phyloP scores from a whole-genome alignment of 176 grass and related monocot species.

The Ananas comosus region DNA sequence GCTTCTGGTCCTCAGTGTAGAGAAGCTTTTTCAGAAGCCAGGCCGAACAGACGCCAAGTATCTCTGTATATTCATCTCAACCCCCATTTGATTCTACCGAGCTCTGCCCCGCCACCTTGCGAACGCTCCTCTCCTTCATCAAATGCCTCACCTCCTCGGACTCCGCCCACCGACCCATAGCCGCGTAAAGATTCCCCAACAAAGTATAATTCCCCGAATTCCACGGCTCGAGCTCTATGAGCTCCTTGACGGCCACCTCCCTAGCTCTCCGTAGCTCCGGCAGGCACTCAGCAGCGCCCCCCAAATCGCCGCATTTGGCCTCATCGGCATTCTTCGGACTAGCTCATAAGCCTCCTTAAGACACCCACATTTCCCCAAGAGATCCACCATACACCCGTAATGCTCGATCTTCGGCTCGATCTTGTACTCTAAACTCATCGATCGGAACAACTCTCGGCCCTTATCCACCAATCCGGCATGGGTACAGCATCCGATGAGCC shows the following conservation, averaged over 20 bases:
- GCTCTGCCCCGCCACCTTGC: slow-evolving; percentile 49
- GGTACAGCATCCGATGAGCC: slow-evolving; percentile 45
- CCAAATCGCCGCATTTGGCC: slow-evolving; percentile 46
- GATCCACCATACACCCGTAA: slow-evolving; percentile 55
- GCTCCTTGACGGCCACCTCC: slow-evolving; percentile 52
- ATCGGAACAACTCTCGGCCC: slow-evolving; percentile 36
- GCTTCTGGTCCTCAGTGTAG: too few species aligned
- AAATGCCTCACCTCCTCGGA: slow-evolving; percentile 32
- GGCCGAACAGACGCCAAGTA: too few species aligned
- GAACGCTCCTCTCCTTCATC: slow-evolving; percentile 46
- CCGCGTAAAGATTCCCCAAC: slow-evolving; percentile 49
- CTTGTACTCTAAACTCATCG: slow-evolving; percentile 23
- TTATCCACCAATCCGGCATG: slow-evolving; percentile 38
- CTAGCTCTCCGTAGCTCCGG: slow-evolving; percentile 23
- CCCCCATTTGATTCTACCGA: slow-evolving; percentile 8
- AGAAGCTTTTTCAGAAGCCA: too few species aligned
- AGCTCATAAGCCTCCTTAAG: slow-evolving; percentile 34
- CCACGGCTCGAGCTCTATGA: slow-evolving; percentile 48
- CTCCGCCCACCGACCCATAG: slow-evolving; percentile 40
- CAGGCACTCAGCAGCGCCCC: slow-evolving; percentile 45
- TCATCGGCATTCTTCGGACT: slow-evolving; percentile 38
- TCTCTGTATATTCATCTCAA: background rate
- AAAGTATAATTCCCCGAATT: slow-evolving; percentile 56
- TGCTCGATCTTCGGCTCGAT: slow-evolving; percentile 36
- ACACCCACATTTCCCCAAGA: slow-evolving; percentile 43